Evolutionary conservation across 257 asterid genomes (phyloP), one percentile per base, ranked within the genome.

Genomic region (Marsdenia floribunda): DNA sequence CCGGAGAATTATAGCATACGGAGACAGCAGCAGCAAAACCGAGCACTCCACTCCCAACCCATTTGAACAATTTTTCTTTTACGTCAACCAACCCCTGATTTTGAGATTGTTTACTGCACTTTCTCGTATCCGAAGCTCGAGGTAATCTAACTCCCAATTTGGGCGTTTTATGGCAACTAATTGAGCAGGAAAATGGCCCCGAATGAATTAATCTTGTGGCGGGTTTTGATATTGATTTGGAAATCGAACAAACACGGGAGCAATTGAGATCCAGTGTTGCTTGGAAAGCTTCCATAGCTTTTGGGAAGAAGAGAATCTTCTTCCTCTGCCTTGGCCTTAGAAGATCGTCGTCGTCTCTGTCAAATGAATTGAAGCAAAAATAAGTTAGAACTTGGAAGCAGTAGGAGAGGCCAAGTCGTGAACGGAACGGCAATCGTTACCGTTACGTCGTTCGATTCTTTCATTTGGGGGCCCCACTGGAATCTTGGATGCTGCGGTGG

Each of bases 1-100:
- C 92, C 14, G 96, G 86, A 71, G 96, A 86, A 75, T 82, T 78
- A 42, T 80, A 84, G 26, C 78, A 86, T 40, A 91, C 6, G 37
- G 93, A 86, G 12, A 78, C 78, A 0, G 94, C 94, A 79, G 96
- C 93, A 44, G 96, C 96, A 57, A 93, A 88, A 68, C 94, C 97
- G 65, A 86, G 47, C 69, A 85, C 77, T 68, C 96, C 96, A 24
- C 82, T 74, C 14, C 93, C 86, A 26, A 87, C 76, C 83, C 82
- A 83, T 80, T 73, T 86, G 54, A 81, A 71, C 76, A 88, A 78
- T 80, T 85, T 83, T 38, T 81, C 86, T 42, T 85, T 86, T 2
- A 66, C 61, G 13, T 76, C 73, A 37, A 37, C 7, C 26, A 66
- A 66, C 70, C 58, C 75, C 1, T 50, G 78, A 53, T 81, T 57